Conservation (phyloP, 148 eudicot species). For the Pharnaceum exiguum region DNA sequence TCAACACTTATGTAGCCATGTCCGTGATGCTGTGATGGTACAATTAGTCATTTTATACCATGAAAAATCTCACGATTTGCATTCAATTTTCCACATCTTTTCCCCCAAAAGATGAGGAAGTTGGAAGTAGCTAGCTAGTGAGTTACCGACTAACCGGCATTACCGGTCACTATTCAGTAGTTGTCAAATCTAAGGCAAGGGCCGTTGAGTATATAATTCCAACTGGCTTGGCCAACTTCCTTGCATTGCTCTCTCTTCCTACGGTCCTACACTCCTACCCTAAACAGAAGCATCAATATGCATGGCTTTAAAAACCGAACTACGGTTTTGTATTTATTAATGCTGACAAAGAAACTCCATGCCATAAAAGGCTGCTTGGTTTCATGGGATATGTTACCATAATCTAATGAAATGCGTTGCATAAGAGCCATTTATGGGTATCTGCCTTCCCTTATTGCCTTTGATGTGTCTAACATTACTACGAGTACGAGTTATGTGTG, state of each 20-base stretch:
- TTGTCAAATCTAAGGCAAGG: slow-evolving; percentile 1
- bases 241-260: neutral
- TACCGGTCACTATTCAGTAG: slow-evolving; percentile 7
- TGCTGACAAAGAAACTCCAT: slow-evolving; percentile 11
- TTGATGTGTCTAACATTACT: too few relatives aligned
- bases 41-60: too few relatives aligned
- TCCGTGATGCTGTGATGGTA: too few relatives aligned
- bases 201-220: neutral
- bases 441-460: slow-evolving; percentile 1
- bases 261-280: too few relatives aligned
- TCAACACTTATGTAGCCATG: too few relatives aligned
- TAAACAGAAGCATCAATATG: neutral
- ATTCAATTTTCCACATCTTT: too few relatives aligned
- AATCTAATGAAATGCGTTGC: slow-evolving; percentile 1
- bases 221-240: neutral
- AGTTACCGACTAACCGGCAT: too few relatives aligned
- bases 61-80: too few relatives aligned
- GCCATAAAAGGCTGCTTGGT: slow-evolving; percentile 2
- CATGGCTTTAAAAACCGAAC: slow-evolving; percentile 12
- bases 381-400: neutral
- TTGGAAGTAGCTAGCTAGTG: too few relatives aligned
- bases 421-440: slow-evolving; percentile 5
- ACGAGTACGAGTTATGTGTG: too few relatives aligned
- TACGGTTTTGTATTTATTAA: slow-evolving; percentile 11
- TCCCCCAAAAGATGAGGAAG: too few relatives aligned